Percentiles rank a stretch among this genome's conserved stretches.
Evolutionary conservation across 2,329 filamentous ascomycete species (phyloP).

Genomic region (Setomelanomma holmii): DNA sequence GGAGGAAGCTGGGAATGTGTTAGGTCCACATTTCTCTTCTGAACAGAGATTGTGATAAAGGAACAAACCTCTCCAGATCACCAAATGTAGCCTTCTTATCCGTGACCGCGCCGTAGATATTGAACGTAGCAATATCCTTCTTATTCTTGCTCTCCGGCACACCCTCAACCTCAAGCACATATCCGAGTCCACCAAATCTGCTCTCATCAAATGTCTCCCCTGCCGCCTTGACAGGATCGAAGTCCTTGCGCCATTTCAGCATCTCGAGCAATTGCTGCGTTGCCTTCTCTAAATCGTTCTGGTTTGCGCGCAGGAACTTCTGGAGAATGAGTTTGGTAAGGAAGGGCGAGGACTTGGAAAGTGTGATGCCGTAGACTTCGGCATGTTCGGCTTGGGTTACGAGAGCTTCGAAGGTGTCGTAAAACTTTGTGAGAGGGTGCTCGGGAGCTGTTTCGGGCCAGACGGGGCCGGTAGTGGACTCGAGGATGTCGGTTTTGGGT

Average conservation of each 20-base stretch:
- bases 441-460: slow-evolving; percentile 49
- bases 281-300: slow-evolving; percentile 74
- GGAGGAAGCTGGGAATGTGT: slow-evolving; percentile 87
- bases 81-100: slow-evolving; percentile 82
- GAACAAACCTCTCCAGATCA: slow-evolving; percentile 74
- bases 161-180: slow-evolving; percentile 73
- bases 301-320: slow-evolving; percentile 93
- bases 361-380: slow-evolving; percentile 87
- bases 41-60: too few species aligned
- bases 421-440: slow-evolving; percentile 62
- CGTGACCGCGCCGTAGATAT: slow-evolving; percentile 89
- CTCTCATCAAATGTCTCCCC: slow-evolving; percentile 67
- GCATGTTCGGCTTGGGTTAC: slow-evolving; percentile 65
- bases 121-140: slow-evolving; percentile 82
- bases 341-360: slow-evolving; percentile 63
- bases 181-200: slow-evolving; percentile 82
- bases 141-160: slow-evolving; percentile 60
- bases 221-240: slow-evolving; percentile 71
- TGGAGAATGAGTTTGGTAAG: slow-evolving; percentile 85
- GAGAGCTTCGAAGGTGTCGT: slow-evolving; percentile 65
- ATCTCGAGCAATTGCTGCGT: slow-evolving; percentile 80
- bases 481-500: slow-evolving; percentile 9
- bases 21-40: too few species aligned
- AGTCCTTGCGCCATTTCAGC: slow-evolving; percentile 81
- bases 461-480: slow-evolving; percentile 18